Conservation (phyloP, 2,329 filamentous ascomycete species). For the Thielaviopsis musarum region DNA sequence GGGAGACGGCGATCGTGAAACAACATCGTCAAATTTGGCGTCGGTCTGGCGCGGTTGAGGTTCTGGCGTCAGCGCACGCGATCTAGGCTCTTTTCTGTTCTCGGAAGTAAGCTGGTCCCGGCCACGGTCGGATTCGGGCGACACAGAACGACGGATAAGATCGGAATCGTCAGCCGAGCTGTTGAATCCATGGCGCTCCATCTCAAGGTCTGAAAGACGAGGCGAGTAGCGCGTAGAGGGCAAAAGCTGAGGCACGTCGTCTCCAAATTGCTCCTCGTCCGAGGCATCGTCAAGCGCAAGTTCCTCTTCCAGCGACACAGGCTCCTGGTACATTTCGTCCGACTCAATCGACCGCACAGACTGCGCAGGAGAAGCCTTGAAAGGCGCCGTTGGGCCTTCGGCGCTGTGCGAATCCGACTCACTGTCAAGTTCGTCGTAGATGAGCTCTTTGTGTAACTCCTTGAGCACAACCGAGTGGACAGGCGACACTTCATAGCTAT, state of each 20-base stretch:
- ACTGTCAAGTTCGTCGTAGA: not conserved
- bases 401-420: not conserved
- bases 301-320: not conserved
- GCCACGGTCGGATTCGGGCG: not conserved
- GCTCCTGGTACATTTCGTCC: not conserved
- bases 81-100: not conserved
- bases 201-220: not conserved
- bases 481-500: not conserved
- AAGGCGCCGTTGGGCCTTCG: not conserved
- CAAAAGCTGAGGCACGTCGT: not conserved
- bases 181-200: not conserved
- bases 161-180: not conserved
- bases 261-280: not conserved
- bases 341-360: not conserved
- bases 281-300: not conserved
- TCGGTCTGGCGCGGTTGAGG: not conserved
- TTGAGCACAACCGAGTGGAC: not conserved
- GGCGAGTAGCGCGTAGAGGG: slow-evolving; percentile 5
- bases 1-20: slow-evolving; percentile 1
- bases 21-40: not conserved
- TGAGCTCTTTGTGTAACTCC: not conserved
- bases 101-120: not conserved
- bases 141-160: not conserved
- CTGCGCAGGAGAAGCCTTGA: not conserved
- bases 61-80: slow-evolving; percentile 8